A percentile compares a stretch with the other conserved stretches of the same genome.
phyloP scores from a whole-genome alignment of 192 early-diverging fungal species.

The Umbelopsis vinacea region DNA sequence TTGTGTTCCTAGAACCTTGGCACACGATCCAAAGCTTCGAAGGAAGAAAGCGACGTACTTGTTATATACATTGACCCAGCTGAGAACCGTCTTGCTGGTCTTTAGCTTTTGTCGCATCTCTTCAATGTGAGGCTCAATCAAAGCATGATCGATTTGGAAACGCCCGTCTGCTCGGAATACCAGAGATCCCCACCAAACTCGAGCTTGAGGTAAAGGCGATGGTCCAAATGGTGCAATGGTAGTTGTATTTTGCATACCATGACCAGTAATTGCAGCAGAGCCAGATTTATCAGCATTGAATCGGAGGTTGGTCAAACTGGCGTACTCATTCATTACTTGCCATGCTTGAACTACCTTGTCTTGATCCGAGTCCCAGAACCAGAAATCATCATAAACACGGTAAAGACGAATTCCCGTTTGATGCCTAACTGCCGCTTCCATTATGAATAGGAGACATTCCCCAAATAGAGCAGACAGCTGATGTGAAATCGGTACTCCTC shows the following conservation, averaged over 20 bases:
- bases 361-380: slow-evolving; percentile 25
- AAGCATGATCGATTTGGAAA: slow-evolving; percentile 8
- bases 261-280: slow-evolving; percentile 16
- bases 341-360: slow-evolving; percentile 23
- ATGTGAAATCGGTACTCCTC: slow-evolving; percentile 27
- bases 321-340: slow-evolving; percentile 12
- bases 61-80: slow-evolving; percentile 28
- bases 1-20: slow-evolving; percentile 16
- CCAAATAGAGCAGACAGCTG: slow-evolving; percentile 16
- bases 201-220: slow-evolving; percentile 10
- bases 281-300: slow-evolving; percentile 29
- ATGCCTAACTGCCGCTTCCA: slow-evolving; percentile 21
- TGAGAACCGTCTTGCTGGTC: slow-evolving; percentile 13
- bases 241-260: background rate
- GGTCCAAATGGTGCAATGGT: slow-evolving; percentile 20
- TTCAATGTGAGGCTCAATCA: slow-evolving; percentile 1
- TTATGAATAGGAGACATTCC: slow-evolving; percentile 16
- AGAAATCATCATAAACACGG: slow-evolving; percentile 29
- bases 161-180: background rate
- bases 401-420: background rate
- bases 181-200: slow-evolving; percentile 24
- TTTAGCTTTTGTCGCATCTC: slow-evolving; percentile 8
- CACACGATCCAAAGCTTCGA: slow-evolving; percentile 4
- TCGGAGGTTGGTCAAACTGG: background rate
- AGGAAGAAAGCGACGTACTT: slow-evolving; percentile 27